Conservation (phyloP, 257 asterid genomes). For the Ehretia macrophylla region DNA sequence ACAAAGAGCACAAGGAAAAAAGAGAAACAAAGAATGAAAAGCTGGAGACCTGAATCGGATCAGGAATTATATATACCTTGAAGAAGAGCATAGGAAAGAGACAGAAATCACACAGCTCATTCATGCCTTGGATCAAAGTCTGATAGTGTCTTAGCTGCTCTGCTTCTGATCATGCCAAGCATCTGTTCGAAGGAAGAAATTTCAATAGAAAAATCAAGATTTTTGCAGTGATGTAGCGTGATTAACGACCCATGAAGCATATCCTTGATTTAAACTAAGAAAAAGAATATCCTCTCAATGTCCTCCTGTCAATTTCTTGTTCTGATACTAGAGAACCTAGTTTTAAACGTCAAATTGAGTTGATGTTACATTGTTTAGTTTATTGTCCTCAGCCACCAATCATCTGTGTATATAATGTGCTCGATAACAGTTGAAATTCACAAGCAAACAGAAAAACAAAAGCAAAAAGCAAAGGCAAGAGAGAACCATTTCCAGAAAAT, state of each 20-base stretch:
- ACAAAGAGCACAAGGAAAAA: too few species aligned
- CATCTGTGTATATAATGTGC: not conserved
- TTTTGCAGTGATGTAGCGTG: too few species aligned
- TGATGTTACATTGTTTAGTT: not conserved
- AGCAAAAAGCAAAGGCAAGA: not conserved
- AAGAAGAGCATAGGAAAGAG: too few species aligned
- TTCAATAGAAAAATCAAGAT: too few species aligned
- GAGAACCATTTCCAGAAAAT: not conserved
- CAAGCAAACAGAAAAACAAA: not conserved
- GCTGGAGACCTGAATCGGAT: too few species aligned
- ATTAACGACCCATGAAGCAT: not conserved
- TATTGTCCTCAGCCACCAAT: not conserved
- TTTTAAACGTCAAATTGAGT: not conserved
- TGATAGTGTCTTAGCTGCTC: too few species aligned
- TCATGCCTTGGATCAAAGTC: too few species aligned
- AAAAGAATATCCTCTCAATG: not conserved
- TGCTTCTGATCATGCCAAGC: too few species aligned
- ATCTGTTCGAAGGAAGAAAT: too few species aligned
- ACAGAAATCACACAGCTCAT: too few species aligned
- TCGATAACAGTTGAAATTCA: not conserved
- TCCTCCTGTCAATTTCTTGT: constrained; percentile 4
- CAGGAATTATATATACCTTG: too few species aligned
- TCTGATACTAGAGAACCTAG: not conserved
- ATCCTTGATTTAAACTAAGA: not conserved
- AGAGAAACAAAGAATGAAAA: too few species aligned